A percentile compares a stretch with the other conserved stretches of the same genome.
phyloP scores from a whole-genome alignment of 2,329 filamentous ascomycete species.

The Cladosporium sp. region DNA sequence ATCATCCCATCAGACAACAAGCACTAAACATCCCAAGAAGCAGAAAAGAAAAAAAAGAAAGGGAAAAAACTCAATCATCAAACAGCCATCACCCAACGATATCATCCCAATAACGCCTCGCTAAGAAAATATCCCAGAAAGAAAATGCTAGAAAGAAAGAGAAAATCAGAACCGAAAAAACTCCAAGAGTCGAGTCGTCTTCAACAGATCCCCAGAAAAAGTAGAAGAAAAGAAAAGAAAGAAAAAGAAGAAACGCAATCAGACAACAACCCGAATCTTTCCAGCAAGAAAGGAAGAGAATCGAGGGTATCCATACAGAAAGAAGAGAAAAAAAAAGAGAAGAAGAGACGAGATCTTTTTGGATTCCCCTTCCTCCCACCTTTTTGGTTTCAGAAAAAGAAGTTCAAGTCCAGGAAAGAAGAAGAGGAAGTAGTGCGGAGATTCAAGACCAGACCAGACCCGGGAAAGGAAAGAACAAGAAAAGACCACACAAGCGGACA shows the following conservation, averaged over 20 bases:
- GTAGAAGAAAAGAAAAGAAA: neutral
- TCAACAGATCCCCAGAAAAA: neutral
- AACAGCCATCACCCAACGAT: neutral
- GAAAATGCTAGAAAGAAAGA: neutral
- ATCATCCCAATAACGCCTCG: conserved; percentile 4
- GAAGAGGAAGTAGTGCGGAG: neutral
- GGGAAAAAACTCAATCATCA: neutral
- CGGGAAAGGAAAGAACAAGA: neutral
- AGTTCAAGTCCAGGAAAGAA: neutral
- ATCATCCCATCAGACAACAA: too few species aligned
- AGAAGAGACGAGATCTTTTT: neutral
- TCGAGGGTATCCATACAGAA: neutral
- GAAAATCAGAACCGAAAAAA: too few species aligned
- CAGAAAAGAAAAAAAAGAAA: neutral
- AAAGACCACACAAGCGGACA: neutral
- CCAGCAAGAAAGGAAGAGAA: neutral
- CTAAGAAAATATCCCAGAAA: neutral
- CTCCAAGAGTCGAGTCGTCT: too few species aligned
- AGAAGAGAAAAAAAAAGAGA: neutral
- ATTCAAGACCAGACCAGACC: neutral
- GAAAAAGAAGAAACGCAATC: conserved; percentile 8
- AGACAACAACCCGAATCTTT: neutral
- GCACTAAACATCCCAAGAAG: too few species aligned
- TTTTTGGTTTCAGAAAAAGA: neutral
- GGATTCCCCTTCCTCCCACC: neutral